These are phyloP conservation scores for Solanum gandarillasii DNA, from an alignment of 257 asterid species.

Conservation along the genomic window DNA sequence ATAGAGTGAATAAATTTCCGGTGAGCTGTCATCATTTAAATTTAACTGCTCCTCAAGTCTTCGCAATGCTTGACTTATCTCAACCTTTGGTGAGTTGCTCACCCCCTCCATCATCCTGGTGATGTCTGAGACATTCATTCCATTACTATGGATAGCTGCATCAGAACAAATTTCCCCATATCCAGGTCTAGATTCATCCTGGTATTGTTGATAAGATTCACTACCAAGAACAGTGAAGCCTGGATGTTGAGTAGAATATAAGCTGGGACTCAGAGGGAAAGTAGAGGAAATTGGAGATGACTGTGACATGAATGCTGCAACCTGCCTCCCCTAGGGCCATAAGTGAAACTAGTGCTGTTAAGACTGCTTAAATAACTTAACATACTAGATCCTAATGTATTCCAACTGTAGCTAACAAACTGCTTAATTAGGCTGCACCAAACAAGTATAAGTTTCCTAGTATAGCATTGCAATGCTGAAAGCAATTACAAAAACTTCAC, in stretches of 20 bases:
- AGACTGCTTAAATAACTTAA: neutral
- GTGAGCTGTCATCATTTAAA: constrained; percentile 54
- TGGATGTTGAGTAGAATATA: constrained; percentile 38
- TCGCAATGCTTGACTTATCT: constrained; percentile 49
- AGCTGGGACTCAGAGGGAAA: constrained; percentile 38
- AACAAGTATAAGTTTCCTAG: neutral
- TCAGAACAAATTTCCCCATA: constrained; percentile 56
- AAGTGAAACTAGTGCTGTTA: neutral
- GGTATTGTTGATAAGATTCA: constrained; percentile 44
- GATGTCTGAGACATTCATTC: constrained; percentile 11
- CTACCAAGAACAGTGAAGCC: constrained; percentile 35
- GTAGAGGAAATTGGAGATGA: constrained; percentile 34
- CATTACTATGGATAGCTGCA: constrained; percentile 14
- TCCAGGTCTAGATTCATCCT: constrained; percentile 45
- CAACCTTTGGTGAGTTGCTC: constrained; percentile 33
- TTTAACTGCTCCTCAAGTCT: constrained; percentile 67
- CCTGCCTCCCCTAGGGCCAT: constrained; percentile 47
- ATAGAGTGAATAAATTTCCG: constrained; percentile 19
- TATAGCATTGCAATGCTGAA: neutral
- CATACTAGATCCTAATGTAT: neutral
- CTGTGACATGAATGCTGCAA: constrained; percentile 31
- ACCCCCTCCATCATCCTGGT: constrained; percentile 31
- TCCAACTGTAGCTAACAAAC: neutral
- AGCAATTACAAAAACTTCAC: neutral
- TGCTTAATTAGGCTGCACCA: neutral